Percentiles rank a stretch among this genome's conserved stretches.
These are phyloP conservation scores for Oryza coarctata DNA, from an alignment of 176 grass and related monocot genomes.

Conservation along the genomic window DNA sequence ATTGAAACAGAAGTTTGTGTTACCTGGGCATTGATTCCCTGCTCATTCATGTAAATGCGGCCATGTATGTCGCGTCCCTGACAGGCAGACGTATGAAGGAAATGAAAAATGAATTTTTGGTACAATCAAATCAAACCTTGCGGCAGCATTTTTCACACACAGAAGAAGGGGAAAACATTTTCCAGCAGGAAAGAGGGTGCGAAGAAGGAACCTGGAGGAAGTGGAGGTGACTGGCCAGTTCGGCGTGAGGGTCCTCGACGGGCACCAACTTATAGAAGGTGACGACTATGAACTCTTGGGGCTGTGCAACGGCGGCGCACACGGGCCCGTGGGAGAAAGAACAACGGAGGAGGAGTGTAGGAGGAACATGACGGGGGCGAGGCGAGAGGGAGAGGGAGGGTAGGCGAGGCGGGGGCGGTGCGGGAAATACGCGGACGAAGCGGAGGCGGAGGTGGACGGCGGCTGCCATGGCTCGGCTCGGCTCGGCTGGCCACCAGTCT, in stretches of 20 bases:
- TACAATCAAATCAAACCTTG: not conserved
- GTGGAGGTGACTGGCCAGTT: slow-evolving; percentile 60
- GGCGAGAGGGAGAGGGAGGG: not conserved
- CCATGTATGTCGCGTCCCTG: slow-evolving; percentile 76
- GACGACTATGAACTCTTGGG: slow-evolving; percentile 53
- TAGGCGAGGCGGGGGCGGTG: not conserved
- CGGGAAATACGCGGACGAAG: slow-evolving; percentile 14
- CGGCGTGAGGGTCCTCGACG: slow-evolving; percentile 59
- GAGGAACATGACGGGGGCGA: not conserved
- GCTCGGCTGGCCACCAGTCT: not conserved
- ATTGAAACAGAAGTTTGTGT: not conserved
- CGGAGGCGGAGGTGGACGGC: not conserved
- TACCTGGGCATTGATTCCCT: slow-evolving; percentile 97
- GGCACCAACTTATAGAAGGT: slow-evolving; percentile 85
- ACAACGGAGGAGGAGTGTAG: not conserved
- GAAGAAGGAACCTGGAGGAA: slow-evolving; percentile 69
- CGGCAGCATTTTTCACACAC: too few species aligned
- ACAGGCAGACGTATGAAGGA: not conserved
- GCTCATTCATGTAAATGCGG: slow-evolving; percentile 91
- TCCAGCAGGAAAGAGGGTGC: too few species aligned
- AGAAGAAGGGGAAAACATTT: too few species aligned
- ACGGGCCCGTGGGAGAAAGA: not conserved
- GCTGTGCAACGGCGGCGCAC: slow-evolving; percentile 22
- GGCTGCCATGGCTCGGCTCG: slow-evolving; percentile 46
- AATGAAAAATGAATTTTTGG: not conserved